Evolutionary conservation across 768 basidiomycete genomes (phyloP), one percentile per base, ranked within the genome.

Genomic region (Suillus sp.): DNA sequence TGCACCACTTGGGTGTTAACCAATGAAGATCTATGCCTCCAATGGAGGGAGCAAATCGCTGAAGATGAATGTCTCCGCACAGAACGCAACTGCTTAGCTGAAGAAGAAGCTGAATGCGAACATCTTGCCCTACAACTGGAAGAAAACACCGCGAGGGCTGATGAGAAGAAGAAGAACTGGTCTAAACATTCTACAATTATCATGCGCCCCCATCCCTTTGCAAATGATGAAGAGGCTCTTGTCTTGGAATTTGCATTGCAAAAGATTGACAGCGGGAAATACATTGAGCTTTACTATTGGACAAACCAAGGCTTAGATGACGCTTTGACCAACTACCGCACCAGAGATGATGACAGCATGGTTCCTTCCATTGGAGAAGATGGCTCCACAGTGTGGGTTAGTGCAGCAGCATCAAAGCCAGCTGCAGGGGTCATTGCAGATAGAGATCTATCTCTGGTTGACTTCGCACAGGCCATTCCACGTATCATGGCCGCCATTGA

Each of bases 281-380:
- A 43, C 2, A 4, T 45, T 1, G n/a, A 45, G 3, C n/a, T 45
- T 0, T 47, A 47, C 5, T 47, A 47, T 2, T 47, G 47, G 47
- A 47, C 22, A 0, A 47, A 47, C 2, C 1, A 13, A 0, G 22
- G 47, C 0, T 5, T 47, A 0, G 22, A 25, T 0, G 22, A 25
- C 6, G 47, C 47, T 8, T 3, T 20, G 1, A 7, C 8, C 20
- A 20, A 14, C 2, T 47, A 47, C 7, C 13, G 22, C 13, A 47
- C 47, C 4, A 11, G 11, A 0, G 47, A 47, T 2, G 22, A 47
- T 25, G 47, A 47, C 5, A 14, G 47, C 0, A 14, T 47, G 47
- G 47, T 47, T 0, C 47, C 47, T 0, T 4, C 47, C 22, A 25
- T 2, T 6, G 22, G 22, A 4, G 47, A 25, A 25, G 47, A 47